A percentile compares a stretch with the other conserved stretches of the same genome.
Evolutionary conservation across 2,329 filamentous ascomycete genomes (phyloP).

Genomic region (Aureobasidium musti): DNA sequence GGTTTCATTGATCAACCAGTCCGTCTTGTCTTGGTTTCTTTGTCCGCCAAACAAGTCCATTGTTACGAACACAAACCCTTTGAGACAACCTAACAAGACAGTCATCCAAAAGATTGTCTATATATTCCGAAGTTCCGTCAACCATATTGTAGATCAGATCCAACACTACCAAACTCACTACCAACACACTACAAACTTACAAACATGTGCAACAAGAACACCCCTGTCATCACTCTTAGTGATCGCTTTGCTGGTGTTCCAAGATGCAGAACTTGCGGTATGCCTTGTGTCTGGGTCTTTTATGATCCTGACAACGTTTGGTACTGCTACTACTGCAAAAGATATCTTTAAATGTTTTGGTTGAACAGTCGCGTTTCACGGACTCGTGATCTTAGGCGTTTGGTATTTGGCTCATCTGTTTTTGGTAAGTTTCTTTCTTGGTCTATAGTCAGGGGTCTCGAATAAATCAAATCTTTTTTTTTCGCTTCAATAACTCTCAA

Average conservation of each 20-base stretch:
- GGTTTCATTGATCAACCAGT: not conserved
- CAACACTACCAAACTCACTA: not conserved
- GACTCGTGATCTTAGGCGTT: not conserved
- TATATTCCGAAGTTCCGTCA: not conserved
- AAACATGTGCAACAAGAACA: slow-evolving; percentile 10
- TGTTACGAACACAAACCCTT: not conserved
- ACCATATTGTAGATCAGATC: not conserved
- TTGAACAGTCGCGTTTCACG: not conserved
- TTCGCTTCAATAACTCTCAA: no score
- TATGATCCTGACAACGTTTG: not conserved
- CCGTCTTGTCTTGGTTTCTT: not conserved
- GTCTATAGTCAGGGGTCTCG: not conserved
- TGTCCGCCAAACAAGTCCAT: not conserved
- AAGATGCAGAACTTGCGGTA: not conserved
- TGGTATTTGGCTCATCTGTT: not conserved
- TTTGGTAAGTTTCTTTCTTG: not conserved
- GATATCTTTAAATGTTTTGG: not conserved
- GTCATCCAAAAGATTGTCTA: not conserved
- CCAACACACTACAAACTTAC: no score
- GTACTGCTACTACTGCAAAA: not conserved
- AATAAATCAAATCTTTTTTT: not conserved
- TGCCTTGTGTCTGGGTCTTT: not conserved
- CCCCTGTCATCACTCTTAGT: not conserved
- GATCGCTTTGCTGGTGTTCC: not conserved
- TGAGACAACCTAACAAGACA: not conserved